Base-by-base conservation (phyloP, 306 rosid species). In the Astragalus glycyphyllos region DNA sequence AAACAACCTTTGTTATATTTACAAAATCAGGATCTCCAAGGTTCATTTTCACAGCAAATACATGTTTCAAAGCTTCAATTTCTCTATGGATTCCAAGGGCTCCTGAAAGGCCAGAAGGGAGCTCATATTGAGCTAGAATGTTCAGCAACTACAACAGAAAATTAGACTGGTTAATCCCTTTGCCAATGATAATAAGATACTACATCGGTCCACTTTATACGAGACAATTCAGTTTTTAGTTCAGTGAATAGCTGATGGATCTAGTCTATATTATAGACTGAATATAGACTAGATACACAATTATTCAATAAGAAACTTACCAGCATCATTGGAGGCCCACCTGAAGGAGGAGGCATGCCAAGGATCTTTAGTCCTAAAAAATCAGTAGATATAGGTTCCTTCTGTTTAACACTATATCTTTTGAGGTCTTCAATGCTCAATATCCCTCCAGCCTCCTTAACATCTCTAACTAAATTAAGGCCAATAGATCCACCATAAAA, bases 321-420 rank as follows among this genome's bases (percentile, higher is more conserved):
- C n/a, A 88, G 89, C 72, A 90, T 82, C 96, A 87, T 32, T 23
- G 85, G 86, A 73, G 86, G 89, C 11, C 97, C 98, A 56, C 98
- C 96, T 1, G 97, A 90, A 59, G 98, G 97, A 16, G 97, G 89
- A 50, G 97, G 97, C 97, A 87, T 85, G 69, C 86, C 78, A 45
- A 88, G 85, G 59, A 90, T 64, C 73, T 83, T 67, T 10, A 82
- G 82, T 69, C 96, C 98, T 10, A 73, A 61, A 76, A 80, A 32
- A 32, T 83, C 60, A 0, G 44, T 71, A 37, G 87, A 66, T 48
- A 90, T 61, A 6, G 96, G 89, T 49, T 72, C 69, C 45, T 51
- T 84, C 45, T 79, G 26, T 65, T 87, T 80, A 57, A 87, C 87
- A 20, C 15, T 48, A 55, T 93, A 93, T 11, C 47, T 73, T 73